Evolutionary conservation across 805 yeast species (phyloP), one percentile per base, ranked within the genome.

Genomic region (Saturnispora hagleri): DNA sequence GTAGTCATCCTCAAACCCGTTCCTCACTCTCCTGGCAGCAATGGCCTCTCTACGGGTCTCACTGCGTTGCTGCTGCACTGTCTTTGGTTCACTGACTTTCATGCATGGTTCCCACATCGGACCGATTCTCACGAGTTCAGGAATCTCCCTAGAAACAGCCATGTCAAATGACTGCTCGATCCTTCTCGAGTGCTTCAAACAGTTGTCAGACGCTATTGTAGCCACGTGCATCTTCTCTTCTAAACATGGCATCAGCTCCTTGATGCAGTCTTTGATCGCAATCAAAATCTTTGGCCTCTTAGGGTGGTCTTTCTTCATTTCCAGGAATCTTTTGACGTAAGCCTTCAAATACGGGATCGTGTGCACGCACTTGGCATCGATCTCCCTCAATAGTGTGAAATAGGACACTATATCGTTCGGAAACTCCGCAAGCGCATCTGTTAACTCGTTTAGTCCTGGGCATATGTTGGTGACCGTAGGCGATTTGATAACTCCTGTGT

Each of bases 171-270:
- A 95, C 58, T 84, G 80, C 62, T 90, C 86, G 57, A 93, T 75
- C 48, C 97, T 74, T 48, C 73, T 75, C 51, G 88, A 69, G 61
- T 88, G 86, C 53, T 82, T 80, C 31, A 75, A 70, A 45, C 89
- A 75, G 12, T 83, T 76, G 59, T 90, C 97, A 31, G 87, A 77
- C 22, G 97, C 97, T 40, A 88, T 83, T 1, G 91, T 84, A 4
- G 97, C 91, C 42, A 93, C 97, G 66, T 91, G 97, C 95, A 93
- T 89, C 68, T 93, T 93, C 65, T 93, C 97, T 64, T 91, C 98
- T 51, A 91, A 69, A 55, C 96, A 87, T 0, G 98, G 97, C 72
- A 91, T 81, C 51, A 91, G 73, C 53, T 87, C 96, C 56, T 71
- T 73, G 56, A 79, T 71, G 51, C 73, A 69, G 28, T 73, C 72